phyloP scores from a whole-genome alignment of 176 grass and related monocot species.

The Pontederia crassipes region DNA sequence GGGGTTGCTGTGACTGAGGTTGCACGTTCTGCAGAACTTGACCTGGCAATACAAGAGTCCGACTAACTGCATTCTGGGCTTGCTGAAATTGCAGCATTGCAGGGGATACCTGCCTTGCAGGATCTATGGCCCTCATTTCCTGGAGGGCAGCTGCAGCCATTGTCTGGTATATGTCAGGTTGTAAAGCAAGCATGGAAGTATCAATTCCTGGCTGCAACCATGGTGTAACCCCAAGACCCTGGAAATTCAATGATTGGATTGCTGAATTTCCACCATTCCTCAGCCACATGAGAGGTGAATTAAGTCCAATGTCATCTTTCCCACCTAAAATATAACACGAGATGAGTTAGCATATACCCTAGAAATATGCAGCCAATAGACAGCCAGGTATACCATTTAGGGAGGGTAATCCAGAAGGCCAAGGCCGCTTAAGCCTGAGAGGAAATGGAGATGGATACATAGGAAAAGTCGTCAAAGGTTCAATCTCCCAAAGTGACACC shows the following conservation, averaged over 20 bases:
- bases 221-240: conserved; percentile 51
- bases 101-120: conserved; percentile 48
- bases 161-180: conserved; percentile 69
- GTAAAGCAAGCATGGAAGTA: conserved; percentile 46
- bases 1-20: conserved; percentile 46
- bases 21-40: conserved; percentile 71
- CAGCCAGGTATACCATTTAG: conserved; percentile 29
- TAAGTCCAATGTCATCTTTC: conserved; percentile 62
- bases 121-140: conserved; percentile 21
- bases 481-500: conserved; percentile 97
- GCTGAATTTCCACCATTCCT: conserved; percentile 63
- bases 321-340: conserved; percentile 38
- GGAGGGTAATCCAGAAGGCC: conserved; percentile 86
- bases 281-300: conserved; percentile 86
- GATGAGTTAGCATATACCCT: too few species aligned
- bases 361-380: conserved; percentile 1
- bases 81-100: conserved; percentile 88
- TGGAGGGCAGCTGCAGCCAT: conserved; percentile 44
- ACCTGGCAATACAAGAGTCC: conserved; percentile 34
- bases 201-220: conserved; percentile 85
- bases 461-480: conserved; percentile 96
- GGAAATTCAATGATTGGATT: conserved; percentile 82
- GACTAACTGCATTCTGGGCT: conserved; percentile 40
- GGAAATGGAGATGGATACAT: conserved; percentile 96
- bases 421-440: conserved; percentile 94